These are phyloP conservation scores for Arthrobotrys conoides DNA, from an alignment of 2,329 filamentous ascomycete species.

Conservation along the genomic window DNA sequence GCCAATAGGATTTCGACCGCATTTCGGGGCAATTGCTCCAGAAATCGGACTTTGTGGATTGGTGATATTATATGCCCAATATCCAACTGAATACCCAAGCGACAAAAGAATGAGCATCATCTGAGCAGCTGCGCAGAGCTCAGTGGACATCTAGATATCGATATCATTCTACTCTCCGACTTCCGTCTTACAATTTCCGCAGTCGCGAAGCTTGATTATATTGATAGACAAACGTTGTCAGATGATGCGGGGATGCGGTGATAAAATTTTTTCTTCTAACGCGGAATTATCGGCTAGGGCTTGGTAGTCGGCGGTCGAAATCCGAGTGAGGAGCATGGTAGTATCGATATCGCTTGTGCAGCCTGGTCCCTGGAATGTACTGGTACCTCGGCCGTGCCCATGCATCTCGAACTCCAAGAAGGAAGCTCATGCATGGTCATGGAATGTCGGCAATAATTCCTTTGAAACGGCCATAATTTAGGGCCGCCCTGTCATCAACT, in stretches of 20 bases:
- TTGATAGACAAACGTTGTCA: neutral
- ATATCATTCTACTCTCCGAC: neutral
- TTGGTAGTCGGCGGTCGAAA: slow-evolving; percentile 2
- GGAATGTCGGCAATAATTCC: slow-evolving; percentile 24
- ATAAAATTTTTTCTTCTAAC: neutral
- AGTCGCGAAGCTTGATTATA: neutral
- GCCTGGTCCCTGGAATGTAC: slow-evolving; percentile 24
- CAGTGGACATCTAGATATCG: neutral
- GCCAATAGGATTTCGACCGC: slow-evolving; percentile 29
- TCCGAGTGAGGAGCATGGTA: slow-evolving; percentile 2
- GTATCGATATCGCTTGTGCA: neutral
- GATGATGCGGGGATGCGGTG: neutral
- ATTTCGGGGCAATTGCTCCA: slow-evolving; percentile 1
- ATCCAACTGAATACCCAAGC: neutral
- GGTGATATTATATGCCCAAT: neutral
- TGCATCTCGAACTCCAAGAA: neutral
- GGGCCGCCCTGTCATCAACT: slow-evolving; percentile 4
- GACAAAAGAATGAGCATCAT: neutral
- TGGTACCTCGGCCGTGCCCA: neutral
- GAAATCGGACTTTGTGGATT: slow-evolving; percentile 2
- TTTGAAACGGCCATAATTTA: neutral
- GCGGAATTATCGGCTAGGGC: neutral
- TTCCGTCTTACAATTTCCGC: slow-evolving; percentile 2
- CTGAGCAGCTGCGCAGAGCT: neutral
- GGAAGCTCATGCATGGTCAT: slow-evolving; percentile 12